Evolutionary conservation across 2,329 filamentous ascomycete species (phyloP).

Genomic region (Ramularia endophylla): DNA sequence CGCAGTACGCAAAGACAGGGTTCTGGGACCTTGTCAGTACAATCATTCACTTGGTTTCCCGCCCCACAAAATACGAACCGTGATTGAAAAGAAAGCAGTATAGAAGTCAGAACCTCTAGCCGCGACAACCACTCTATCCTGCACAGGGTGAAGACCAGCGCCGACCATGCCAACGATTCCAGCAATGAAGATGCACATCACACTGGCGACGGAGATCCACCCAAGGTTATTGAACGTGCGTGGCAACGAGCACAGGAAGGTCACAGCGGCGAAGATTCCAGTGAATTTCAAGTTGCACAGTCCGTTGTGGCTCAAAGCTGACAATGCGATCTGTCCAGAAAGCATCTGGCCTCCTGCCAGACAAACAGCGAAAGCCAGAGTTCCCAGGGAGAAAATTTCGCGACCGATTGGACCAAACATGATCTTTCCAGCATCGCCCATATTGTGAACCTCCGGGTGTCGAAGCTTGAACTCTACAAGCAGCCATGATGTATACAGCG

Average conservation of each 20-base stretch:
- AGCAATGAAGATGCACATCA: conserved; percentile 45
- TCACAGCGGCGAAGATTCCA: conserved; percentile 46
- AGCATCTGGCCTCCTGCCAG: conserved; percentile 48
- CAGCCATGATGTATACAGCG: conserved; percentile 46
- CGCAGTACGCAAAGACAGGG: conserved; percentile 49
- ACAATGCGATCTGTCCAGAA: conserved; percentile 47
- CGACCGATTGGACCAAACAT: conserved; percentile 27
- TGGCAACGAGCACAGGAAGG: conserved; percentile 43
- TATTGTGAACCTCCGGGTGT: conserved; percentile 33
- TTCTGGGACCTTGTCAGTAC: conserved; percentile 26
- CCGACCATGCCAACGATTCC: conserved; percentile 49
- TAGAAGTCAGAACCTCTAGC: conserved; percentile 37
- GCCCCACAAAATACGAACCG: conserved; percentile 9
- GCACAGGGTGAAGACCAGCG: conserved; percentile 39
- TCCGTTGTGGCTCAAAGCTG: conserved; percentile 40
- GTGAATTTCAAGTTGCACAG: conserved; percentile 48
- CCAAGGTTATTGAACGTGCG: conserved; percentile 46
- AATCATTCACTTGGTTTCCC: no score
- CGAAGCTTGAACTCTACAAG: conserved; percentile 41
- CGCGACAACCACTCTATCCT: conserved; percentile 35
- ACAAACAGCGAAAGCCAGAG: conserved; percentile 48
- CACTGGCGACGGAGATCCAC: conserved; percentile 42
- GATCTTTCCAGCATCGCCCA: conserved; percentile 33
- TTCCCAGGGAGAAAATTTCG: conserved; percentile 35
- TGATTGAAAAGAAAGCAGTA: conserved; percentile 43